Evolutionary conservation across 2,329 filamentous ascomycete genomes (phyloP), one percentile per base, ranked within the genome.

Genomic region (Sclerotinia nivalis): DNA sequence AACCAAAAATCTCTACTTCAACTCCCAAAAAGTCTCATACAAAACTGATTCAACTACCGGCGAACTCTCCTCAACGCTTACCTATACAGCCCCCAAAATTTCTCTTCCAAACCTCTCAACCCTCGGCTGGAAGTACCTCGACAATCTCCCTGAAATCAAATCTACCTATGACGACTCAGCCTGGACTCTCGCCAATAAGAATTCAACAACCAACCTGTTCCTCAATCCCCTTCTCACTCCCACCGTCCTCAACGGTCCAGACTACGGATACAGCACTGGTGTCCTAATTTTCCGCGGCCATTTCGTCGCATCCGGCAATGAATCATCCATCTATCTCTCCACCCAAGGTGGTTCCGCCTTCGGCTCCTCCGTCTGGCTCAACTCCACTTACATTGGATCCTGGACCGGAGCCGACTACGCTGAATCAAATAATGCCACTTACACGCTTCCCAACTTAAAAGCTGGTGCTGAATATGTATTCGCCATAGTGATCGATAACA

Each of bases 211-310:
- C 76, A 93, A 93, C 78, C 87, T 85, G 0, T 55, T 25, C 37
- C 25, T 69, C 7, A 69, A 56, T 20, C 79, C 81, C 15, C 80
- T 90, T 2, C 84, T 82, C 0, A 93, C 91, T 0, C 88, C 90
- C 0, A 88, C 86, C 0, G 89, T 87, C 0, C 84, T 94, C 0
- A 92, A 90, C 75, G 84, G 84, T 0, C 86, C 86, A 22, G 91
- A 94, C 78, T 94, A 94, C 75, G 91, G 91, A 34, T 94, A 88
- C 79, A 84, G 92, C 77, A 84, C 88, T 0, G 91, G 91, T 4
- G 86, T 86, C 1, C 82, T 93, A 0, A 74, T 94, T 61, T 94
- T 87, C 81, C 86, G 91, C 1, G 91, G 91, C 0, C 59, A 65
- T 73, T 94, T 95, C 77, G 84, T 81, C 0, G 87, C 91, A 6